phyloP scores from a whole-genome alignment of 2,329 filamentous ascomycete genomes.

The Colletotrichum tropicale region DNA sequence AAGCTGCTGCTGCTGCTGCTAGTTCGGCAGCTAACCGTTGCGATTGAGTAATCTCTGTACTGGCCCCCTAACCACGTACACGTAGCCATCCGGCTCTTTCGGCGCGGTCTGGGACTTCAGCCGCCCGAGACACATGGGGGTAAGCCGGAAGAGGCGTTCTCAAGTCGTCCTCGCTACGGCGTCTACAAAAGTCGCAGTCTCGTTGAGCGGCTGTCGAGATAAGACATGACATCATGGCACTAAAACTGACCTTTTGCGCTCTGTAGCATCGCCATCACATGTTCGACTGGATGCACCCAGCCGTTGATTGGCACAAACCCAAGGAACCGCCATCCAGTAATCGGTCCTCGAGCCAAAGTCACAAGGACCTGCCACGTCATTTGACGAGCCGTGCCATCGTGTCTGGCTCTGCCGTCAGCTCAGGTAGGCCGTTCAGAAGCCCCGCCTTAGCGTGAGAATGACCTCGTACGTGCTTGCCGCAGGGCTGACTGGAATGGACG shows the following conservation, averaged over 20 bases:
- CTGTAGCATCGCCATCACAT: neutral
- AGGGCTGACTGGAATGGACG: neutral
- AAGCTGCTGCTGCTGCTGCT: neutral
- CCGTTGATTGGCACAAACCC: neutral
- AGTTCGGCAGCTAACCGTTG: neutral
- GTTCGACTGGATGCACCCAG: neutral
- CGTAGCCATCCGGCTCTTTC: neutral
- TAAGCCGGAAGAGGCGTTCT: neutral
- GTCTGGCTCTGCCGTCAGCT: neutral
- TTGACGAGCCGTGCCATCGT: neutral
- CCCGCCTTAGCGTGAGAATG: neutral
- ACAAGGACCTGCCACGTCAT: slow-evolving; percentile 2
- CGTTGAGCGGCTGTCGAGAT: neutral
- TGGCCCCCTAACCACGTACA: neutral
- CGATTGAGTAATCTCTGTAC: neutral
- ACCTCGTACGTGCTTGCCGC: neutral
- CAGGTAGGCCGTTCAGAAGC: neutral
- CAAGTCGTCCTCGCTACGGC: neutral
- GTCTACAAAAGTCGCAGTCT: neutral
- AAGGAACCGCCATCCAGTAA: neutral
- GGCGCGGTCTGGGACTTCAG: neutral
- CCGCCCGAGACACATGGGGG: neutral
- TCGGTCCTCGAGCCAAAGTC: neutral
- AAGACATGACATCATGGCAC: neutral
- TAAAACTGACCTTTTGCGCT: neutral